Base-by-base conservation (phyloP, 768 basidiomycete genomes). In the Macrolepiota albuminosa region DNA sequence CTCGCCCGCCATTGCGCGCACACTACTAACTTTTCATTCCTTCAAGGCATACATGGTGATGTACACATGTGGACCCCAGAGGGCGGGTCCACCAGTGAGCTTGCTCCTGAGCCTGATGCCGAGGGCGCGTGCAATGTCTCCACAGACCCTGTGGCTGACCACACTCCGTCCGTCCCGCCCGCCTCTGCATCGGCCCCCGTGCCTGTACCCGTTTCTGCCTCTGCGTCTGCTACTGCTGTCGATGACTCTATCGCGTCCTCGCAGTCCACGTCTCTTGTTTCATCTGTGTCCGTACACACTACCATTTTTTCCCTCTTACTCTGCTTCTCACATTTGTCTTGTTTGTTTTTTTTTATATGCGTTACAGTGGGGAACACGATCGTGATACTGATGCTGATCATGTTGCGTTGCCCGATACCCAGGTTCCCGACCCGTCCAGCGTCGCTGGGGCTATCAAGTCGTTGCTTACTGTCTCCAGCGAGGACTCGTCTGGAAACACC, bases 11-110 rank as follows among this genome's bases (percentile, higher is more conserved):
- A 18, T 76, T 68, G 71, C 74, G 77, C 81, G 79, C 83, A 77
- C 80, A 76, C 78, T 71, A 73, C 89, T 90, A 73, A 91, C 83
- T 70, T 16, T 47, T 54, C 40, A 21, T 72, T 79, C 67, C 76
- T 75, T 81, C 72, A 81, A 83, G 82, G 80, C 72, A 70, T 75
- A 72, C 65, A 70, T 75, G 62, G 29, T 40, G 58, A 53, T 50
- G 55, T n/a, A 24, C 52, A 34, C 31, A 54, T 54, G 40, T 31
- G 53, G 16, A 42, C 53, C 10, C 53, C 53, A 26, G 52, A 53
- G 52, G 36, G 51, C 36, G 9, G 24, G 14, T 26, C 47, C 14
- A 47, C 46, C 6, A 29, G 24, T 29, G 51, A 37, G 36, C 51
- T 26, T 33, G 5, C 21, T 21, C 21, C 11, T 14, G 34, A 9